phyloP scores from a whole-genome alignment of 352 stramenopile species.

The Globisporangium orthogonon region DNA sequence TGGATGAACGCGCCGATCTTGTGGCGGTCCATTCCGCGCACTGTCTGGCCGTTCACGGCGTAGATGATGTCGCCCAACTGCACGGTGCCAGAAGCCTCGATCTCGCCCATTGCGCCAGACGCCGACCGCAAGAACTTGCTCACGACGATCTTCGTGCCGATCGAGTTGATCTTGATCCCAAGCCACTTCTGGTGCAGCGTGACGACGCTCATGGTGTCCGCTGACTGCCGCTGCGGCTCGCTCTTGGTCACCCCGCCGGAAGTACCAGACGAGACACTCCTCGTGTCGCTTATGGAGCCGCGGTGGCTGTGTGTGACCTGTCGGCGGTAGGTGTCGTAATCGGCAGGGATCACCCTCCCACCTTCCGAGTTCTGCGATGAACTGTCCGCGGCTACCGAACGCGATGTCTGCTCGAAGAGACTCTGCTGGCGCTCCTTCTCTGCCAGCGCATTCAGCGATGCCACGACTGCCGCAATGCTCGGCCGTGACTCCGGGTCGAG shows the following conservation, averaged over 20 bases:
- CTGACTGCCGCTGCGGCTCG: constrained; percentile 6
- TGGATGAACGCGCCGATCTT: constrained; percentile 58
- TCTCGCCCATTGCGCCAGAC: constrained; percentile 52
- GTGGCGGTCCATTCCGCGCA: constrained; percentile 52
- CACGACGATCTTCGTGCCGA: constrained; percentile 60
- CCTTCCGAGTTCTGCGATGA: not conserved
- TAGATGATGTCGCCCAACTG: constrained; percentile 55
- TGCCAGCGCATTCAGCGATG: not conserved
- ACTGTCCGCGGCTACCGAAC: too few species aligned
- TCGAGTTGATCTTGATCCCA: constrained; percentile 72
- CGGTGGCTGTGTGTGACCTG: constrained; percentile 14
- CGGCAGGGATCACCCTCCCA: not conserved
- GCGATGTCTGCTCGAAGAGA: not conserved
- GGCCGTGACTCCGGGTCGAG: constrained; percentile 17
- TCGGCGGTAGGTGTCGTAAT: constrained; percentile 14
- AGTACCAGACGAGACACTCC: constrained; percentile 5
- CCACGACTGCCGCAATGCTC: not conserved
- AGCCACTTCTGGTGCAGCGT: constrained; percentile 67
- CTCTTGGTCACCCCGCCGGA: constrained; percentile 7
- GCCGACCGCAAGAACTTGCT: constrained; percentile 65
- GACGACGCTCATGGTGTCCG: constrained; percentile 22
- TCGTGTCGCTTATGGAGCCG: constrained; percentile 7
- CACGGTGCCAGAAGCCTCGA: constrained; percentile 57
- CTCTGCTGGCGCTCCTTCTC: not conserved
- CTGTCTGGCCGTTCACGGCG: constrained; percentile 53